Evolutionary conservation across 306 rosid species (phyloP).

Genomic region (Urtica urens): DNA sequence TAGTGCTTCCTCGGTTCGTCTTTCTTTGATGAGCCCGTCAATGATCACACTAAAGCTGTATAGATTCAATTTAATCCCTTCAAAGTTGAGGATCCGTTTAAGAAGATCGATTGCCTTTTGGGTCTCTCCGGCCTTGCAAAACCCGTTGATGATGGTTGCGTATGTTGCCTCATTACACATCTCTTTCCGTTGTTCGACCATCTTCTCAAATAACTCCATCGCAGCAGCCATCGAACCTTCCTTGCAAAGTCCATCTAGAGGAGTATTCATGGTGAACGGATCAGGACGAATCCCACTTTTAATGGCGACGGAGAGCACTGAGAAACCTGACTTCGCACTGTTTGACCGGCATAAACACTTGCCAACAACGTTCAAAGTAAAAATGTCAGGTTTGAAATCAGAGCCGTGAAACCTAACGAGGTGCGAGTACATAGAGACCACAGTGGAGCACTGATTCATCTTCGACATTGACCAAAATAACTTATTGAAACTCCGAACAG

Average conservation of each 20-base stretch:
- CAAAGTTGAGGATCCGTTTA: background rate
- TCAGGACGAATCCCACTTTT: no score
- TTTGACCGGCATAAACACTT: slow-evolving; percentile 7
- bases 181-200: background rate
- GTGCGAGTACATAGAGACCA: no score
- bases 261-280: no score
- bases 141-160: background rate
- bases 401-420: no score
- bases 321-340: no score
- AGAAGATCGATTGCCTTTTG: background rate
- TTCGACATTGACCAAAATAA: no score
- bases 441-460: no score
- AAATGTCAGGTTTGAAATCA: no score
- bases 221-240: background rate
- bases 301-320: no score
- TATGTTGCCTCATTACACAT: background rate
- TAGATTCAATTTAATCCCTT: background rate
- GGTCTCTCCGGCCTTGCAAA: background rate
- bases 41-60: background rate
- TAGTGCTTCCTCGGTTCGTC: background rate
- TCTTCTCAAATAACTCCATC: background rate
- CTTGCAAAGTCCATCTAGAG: no score
- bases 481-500: no score
- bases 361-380: background rate
- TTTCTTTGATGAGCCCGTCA: slow-evolving; percentile 3